These are phyloP conservation scores for Lathyrus sativus DNA, from an alignment of 306 rosid species.

Conservation along the genomic window DNA sequence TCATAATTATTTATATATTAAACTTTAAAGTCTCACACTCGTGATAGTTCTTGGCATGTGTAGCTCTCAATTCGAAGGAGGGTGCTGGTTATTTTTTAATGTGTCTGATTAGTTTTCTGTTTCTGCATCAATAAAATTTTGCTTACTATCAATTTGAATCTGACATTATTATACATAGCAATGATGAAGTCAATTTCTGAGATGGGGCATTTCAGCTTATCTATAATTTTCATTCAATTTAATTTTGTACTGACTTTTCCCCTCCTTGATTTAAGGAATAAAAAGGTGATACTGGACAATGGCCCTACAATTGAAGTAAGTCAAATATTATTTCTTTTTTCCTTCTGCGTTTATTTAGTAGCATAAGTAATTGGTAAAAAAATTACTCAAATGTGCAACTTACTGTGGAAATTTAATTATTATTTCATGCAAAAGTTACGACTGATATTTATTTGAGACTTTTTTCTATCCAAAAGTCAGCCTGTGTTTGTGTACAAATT, in stretches of 20 bases:
- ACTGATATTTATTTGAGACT: constrained; percentile 5
- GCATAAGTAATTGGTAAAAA: constrained; percentile 10
- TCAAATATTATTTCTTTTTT: constrained; percentile 33
- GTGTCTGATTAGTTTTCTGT: constrained; percentile 25
- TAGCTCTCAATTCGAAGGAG: constrained; percentile 15
- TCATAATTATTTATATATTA: neutral
- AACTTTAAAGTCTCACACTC: neutral
- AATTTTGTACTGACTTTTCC: constrained; percentile 24
- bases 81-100: neutral
- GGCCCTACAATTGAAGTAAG: constrained; percentile 83
- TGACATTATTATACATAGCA: constrained; percentile 24
- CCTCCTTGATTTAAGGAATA: constrained; percentile 57
- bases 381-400: constrained; percentile 10
- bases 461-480: neutral
- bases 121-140: constrained; percentile 23
- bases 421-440: constrained; percentile 1
- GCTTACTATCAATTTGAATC: constrained; percentile 16
- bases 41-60: neutral
- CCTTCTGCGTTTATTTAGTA: constrained; percentile 17
- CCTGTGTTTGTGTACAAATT: neutral
- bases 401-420: constrained; percentile 5
- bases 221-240: constrained; percentile 12
- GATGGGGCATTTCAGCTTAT: neutral
- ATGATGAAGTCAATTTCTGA: constrained; percentile 18
- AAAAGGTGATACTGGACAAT: constrained; percentile 66